Evolutionary conservation across 2,329 filamentous ascomycete genomes (phyloP).

Genomic region (Fusarium dlaminii): DNA sequence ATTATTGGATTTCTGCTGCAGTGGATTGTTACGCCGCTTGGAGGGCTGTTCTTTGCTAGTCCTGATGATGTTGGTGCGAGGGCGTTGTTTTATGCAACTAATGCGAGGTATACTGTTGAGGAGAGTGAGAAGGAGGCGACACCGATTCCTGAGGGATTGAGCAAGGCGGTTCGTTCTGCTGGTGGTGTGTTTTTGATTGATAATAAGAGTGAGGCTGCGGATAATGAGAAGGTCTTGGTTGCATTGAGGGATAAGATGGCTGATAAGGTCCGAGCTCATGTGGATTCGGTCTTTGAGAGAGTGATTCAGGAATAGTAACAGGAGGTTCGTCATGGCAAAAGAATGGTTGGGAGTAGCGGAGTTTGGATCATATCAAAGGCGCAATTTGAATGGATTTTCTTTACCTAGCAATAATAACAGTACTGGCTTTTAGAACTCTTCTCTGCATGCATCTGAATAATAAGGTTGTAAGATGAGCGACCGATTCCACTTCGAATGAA

Average conservation of each 20-base stretch:
- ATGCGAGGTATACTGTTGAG: conserved; percentile 29
- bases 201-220: conserved; percentile 20
- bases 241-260: neutral
- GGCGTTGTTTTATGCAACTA: conserved; percentile 37
- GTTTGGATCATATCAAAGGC: rapidly evolving
- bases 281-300: neutral
- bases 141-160: neutral
- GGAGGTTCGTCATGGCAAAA: rapidly evolving
- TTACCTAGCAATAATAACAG: neutral
- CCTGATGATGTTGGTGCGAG: conserved; percentile 34
- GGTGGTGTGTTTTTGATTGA: conserved; percentile 26
- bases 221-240: conserved; percentile 28
- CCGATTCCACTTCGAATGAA: rapidly evolving
- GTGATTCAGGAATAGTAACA: neutral
- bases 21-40: conserved; percentile 24
- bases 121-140: neutral
- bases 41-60: conserved; percentile 18
- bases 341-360: rapidly evolving
- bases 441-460: no score
- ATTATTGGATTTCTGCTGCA: conserved; percentile 17
- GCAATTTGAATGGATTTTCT: rapidly evolving
- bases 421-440: neutral
- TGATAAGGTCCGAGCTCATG: neutral
- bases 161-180: neutral
- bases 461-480: rapidly evolving